phyloP scores from a whole-genome alignment of 768 basidiomycete species.

The Suillus cothurnatus region DNA sequence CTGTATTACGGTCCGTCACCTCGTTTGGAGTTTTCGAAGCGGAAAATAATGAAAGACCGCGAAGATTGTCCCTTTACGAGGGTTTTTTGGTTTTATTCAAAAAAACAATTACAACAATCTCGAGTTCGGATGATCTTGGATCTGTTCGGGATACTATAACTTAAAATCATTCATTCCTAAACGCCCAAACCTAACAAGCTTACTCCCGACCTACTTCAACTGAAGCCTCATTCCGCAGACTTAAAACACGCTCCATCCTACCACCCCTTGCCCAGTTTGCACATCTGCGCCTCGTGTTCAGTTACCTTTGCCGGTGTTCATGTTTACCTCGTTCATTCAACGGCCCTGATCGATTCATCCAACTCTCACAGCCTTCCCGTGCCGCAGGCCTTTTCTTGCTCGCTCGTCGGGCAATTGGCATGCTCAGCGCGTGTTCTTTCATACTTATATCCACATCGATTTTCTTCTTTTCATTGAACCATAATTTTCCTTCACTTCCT shows the following conservation, averaged over 20 bases:
- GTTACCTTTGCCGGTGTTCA: constrained; percentile 43
- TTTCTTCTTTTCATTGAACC: constrained; percentile 48
- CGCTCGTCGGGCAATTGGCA: constrained; percentile 43
- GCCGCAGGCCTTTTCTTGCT: constrained; percentile 31
- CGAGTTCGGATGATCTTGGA: not conserved
- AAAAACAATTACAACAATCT: constrained; percentile 20
- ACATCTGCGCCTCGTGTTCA: constrained; percentile 50
- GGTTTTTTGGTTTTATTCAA: constrained; percentile 16
- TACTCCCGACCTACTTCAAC: constrained; percentile 21
- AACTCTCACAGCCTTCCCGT: constrained; percentile 38
- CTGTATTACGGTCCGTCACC: constrained; percentile 19
- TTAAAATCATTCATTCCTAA: constrained; percentile 20
- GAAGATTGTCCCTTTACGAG: constrained; percentile 29
- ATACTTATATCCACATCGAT: constrained; percentile 56
- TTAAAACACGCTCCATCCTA: constrained; percentile 34
- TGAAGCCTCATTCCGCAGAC: constrained; percentile 27
- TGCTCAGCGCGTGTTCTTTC: constrained; percentile 44
- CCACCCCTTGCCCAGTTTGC: constrained; percentile 40
- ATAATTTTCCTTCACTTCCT: constrained; percentile 45
- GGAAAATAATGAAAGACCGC: constrained; percentile 23
- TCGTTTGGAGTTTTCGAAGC: constrained; percentile 17
- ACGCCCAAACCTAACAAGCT: constrained; percentile 15
- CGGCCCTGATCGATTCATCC: constrained; percentile 44
- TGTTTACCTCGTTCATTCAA: constrained; percentile 49
- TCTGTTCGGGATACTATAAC: constrained; percentile 21